Base-by-base conservation (phyloP, 352 stramenopile species). In the Aphanomyces cochlioides region DNA sequence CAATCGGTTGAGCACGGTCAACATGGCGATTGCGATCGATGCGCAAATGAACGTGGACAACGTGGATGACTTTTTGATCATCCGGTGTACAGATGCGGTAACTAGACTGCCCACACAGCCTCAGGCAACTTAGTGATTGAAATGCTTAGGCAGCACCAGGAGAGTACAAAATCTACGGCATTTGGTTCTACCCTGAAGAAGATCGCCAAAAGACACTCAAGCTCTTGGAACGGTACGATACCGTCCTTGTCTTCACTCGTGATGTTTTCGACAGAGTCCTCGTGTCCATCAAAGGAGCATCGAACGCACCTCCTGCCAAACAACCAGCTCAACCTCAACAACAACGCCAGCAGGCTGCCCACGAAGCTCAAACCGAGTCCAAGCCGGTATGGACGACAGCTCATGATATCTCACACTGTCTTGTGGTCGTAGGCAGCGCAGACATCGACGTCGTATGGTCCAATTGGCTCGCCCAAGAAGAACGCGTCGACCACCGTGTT, bases 131-230 rank as follows among this genome's bases (percentile, higher is more conserved):
- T 53, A 10, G 3, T 12, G 17, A 41, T 45, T 53, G 17, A 56
- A 56, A 61, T 56, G 17, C 37, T 13, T 68, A 87, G 82, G 45
- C 77, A 47, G 80, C 86, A 50, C 59, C 80, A 47, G 78, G 77
- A 17, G 83, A 80, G 15, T 93, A 89, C 72, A 84, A 86, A 47
- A 95, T 95, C 74, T 95, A 90, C 57, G 87, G 87, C 41, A 75
- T 92, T 5, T 95, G 87, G 87, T 95, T 95, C 79, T 93, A 90
- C 75, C 87, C 87, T 1, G 87, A 93, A 69, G 85, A 93, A 61
- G 87, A 95, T 56, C 84, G 84, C 6, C 76, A 82, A 60, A 93
- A 90, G 78, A 93, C 91, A 48, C 75, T 90, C 47, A 80, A 84
- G 48, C 66, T 95, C 39, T 66, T 93, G 21, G 78, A 88, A 69